Evolutionary conservation across 176 grass and related monocot genomes (phyloP), one percentile per base, ranked within the genome.

Genomic region (Tuctoria greenei): DNA sequence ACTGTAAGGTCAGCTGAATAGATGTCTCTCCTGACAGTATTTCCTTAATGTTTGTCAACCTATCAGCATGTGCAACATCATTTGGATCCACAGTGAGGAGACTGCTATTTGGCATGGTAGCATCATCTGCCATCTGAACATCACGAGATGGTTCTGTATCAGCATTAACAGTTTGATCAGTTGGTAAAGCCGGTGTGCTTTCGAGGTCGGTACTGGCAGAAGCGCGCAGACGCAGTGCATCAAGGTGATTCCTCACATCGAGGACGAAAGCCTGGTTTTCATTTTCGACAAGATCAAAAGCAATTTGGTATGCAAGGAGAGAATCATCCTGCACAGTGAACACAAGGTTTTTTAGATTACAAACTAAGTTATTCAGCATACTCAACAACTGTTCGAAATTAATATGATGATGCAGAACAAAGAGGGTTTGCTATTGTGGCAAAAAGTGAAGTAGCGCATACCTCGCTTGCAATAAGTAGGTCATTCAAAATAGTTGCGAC

Each of bases 191-290:
- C 10, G 76, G 52, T 67, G 12, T 17, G 0, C 8, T 78, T 20
- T 25, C 45, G 18, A 15, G 45, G 28, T 77, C 28, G 15, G 36
- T 13, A 37, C 15, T 44, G 43, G 43, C 64, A 39, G 72, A 76
- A 64, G 79, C 37, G 50, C 37, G 34, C 28, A 17, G 36, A 75
- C 72, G 38, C 42, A 83, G 45, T 27, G 34, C 45, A 47, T 67
- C 73, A 66, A 96, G 78, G 51, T 59, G 66, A 72, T 83, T 89
- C 69, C 45, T 54, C 45, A 90, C 84, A 77, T 76, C 82, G 54
- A 96, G 73, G 17, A 96, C 81, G 46, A 96, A 96, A 35, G 93
- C 93, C 61, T 96, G 89, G 74, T 96, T 91, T 86, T 96, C 93
- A 70, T 96, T 95, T 86, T 95, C 92, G 52, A 86, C 79, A 20